Conservation (phyloP, 306 rosid species). For the Myrica gale region DNA sequence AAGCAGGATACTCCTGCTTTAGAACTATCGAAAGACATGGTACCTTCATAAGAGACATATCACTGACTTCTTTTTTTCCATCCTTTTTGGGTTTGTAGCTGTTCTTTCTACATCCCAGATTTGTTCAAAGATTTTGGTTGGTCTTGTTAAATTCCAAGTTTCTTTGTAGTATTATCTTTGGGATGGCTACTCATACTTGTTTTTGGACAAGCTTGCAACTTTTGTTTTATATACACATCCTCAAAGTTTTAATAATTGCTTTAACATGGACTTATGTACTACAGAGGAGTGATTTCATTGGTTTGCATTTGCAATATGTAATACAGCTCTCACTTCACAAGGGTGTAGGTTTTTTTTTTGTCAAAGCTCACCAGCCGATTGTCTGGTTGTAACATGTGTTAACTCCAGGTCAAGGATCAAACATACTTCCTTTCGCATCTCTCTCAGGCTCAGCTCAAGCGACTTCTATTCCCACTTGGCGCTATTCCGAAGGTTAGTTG, state of each 20-base stretch:
- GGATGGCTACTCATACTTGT: neutral
- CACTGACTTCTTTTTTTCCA: slow-evolving; percentile 9
- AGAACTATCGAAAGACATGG: slow-evolving; percentile 81
- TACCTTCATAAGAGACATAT: slow-evolving; percentile 30
- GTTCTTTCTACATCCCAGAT: slow-evolving; percentile 7
- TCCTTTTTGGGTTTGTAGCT: slow-evolving; percentile 24
- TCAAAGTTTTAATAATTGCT: neutral
- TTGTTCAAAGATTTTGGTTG: slow-evolving; percentile 17
- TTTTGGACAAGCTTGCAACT: neutral
- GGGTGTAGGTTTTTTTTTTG: neutral
- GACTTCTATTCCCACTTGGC: slow-evolving; percentile 80
- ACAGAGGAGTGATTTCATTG: neutral
- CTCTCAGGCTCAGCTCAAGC: slow-evolving; percentile 80
- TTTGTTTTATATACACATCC: neutral
- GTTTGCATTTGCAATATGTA: neutral
- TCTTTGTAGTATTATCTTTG: neutral
- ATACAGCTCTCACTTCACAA: neutral
- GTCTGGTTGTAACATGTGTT: slow-evolving; percentile 16
- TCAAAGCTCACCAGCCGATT: slow-evolving; percentile 4
- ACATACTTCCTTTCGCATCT: slow-evolving; percentile 93
- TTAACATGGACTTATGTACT: neutral
- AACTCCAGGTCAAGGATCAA: slow-evolving; percentile 85
- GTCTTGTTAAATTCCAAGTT: slow-evolving; percentile 17
- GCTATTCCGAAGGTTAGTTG: slow-evolving; percentile 78
- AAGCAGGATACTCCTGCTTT: slow-evolving; percentile 49